phyloP scores from a whole-genome alignment of 2,329 filamentous ascomycete species.

The Dactylonectria estremocensis region DNA sequence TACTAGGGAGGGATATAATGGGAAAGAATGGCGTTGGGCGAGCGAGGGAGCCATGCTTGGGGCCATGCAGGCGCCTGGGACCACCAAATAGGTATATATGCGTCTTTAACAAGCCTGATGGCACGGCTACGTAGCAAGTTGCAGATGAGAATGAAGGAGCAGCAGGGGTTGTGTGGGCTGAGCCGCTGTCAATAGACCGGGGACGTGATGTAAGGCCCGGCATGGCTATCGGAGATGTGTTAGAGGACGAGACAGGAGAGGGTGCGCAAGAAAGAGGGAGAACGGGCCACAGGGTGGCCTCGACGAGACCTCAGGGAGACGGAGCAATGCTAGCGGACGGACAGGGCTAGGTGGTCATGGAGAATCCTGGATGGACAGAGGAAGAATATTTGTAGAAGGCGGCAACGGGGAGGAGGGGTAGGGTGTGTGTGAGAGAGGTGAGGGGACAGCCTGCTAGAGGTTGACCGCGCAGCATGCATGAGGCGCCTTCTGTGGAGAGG shows the following conservation, averaged over 20 bases:
- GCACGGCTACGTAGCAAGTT: conserved; percentile 21
- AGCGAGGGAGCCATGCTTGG: conserved; percentile 26
- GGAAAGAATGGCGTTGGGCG: conserved; percentile 19
- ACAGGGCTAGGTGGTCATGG: conserved; percentile 30
- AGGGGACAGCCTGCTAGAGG: conserved; percentile 30
- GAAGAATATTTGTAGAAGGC: background rate
- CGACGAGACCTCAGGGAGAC: background rate
- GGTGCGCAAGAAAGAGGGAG: conserved; percentile 8
- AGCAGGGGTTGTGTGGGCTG: conserved; percentile 25
- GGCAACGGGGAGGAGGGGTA: conserved; percentile 6
- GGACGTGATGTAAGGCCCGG: conserved; percentile 20
- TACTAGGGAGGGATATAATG: conserved; percentile 34
- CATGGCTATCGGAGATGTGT: conserved; percentile 19
- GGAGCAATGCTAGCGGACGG: conserved; percentile 30
- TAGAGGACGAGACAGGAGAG: conserved; percentile 32
- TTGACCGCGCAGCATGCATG: conserved; percentile 37
- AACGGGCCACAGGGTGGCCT: conserved; percentile 2
- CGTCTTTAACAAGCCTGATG: conserved; percentile 13
- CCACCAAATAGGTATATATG: conserved; percentile 26
- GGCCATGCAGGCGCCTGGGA: conserved; percentile 20
- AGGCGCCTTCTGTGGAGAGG: conserved; percentile 39
- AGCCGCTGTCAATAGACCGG: conserved; percentile 28
- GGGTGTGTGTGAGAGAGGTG: conserved; percentile 29
- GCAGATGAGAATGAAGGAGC: conserved; percentile 18
- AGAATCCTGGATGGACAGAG: conserved; percentile 11